Conservation (phyloP, 768 basidiomycete genomes). For the Mrakia gelida region DNA sequence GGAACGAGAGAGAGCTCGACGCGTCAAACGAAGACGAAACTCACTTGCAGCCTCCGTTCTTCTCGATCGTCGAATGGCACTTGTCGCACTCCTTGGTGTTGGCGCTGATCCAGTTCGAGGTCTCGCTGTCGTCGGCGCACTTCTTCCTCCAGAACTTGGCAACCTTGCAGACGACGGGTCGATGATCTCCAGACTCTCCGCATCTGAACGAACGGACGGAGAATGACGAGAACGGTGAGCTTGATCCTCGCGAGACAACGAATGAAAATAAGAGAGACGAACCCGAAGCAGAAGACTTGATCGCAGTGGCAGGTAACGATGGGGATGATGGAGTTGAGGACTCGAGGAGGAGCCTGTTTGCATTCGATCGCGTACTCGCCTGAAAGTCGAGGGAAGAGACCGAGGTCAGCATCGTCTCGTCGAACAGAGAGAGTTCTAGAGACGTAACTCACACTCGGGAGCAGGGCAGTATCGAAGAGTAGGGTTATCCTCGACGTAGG, state of each 20-base stretch:
- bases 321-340: conserved; percentile 75
- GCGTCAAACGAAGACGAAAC: conserved; percentile 44
- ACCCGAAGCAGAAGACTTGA: conserved; percentile 89
- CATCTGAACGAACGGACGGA: conserved; percentile 48
- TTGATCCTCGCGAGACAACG: neutral
- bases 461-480: conserved; percentile 92
- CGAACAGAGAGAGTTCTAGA: neutral
- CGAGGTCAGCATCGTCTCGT: neutral
- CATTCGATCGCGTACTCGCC: conserved; percentile 84
- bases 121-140: conserved; percentile 95
- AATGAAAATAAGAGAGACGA: conserved; percentile 12
- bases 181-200: conserved; percentile 77
- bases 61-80: conserved; percentile 97
- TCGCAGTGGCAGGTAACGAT: conserved; percentile 76
- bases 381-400: neutral
- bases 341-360: conserved; percentile 69
- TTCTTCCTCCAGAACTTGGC: conserved; percentile 95
- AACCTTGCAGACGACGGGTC: conserved; percentile 82
- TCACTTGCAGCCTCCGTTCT: conserved; percentile 99
- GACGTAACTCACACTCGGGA: conserved; percentile 59
- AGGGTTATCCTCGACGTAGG: conserved; percentile 79
- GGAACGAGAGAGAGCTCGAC: neutral
- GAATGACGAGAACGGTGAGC: neutral
- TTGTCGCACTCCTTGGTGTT: conserved; percentile 97
- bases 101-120: conserved; percentile 99